Conservation (phyloP, 495 filamentous ascomycete species). For the Darksidea phi region DNA sequence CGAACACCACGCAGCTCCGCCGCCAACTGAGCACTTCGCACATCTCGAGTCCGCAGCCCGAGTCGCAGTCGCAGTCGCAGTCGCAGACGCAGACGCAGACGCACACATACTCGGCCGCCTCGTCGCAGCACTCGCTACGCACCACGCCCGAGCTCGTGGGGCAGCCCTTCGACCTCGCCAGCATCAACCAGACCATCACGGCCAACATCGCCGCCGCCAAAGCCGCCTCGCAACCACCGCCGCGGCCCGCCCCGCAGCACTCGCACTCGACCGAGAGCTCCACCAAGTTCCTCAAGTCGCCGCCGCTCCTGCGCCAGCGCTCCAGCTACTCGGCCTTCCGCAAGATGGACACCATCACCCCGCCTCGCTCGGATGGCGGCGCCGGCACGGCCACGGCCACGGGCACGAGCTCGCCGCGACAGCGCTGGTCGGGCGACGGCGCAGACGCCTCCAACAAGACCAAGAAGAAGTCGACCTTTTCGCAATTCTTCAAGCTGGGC, state of each 20-base stretch:
- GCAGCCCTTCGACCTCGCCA: conserved; percentile 19
- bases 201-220: neutral
- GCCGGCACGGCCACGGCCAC: conserved; percentile 12
- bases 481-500: conserved; percentile 80
- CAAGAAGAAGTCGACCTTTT: conserved; percentile 86
- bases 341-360: conserved; percentile 57
- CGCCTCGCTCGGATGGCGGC: conserved; percentile 47
- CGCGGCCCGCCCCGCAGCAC: conserved; percentile 20
- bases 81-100: too few species aligned
- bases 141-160: conserved; percentile 34
- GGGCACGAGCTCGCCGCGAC: conserved; percentile 45
- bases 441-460: conserved; percentile 55
- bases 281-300: conserved; percentile 29
- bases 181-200: conserved; percentile 25
- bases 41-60: neutral
- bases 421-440: conserved; percentile 84
- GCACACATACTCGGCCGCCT: neutral
- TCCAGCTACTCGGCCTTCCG: conserved; percentile 67
- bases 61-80: too few species aligned
- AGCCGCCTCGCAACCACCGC: neutral
- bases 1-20: neutral
- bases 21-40: neutral
- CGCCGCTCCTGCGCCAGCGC: conserved; percentile 71
- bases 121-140: conserved; percentile 1
- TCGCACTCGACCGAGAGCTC: conserved; percentile 17